Evolutionary conservation across 306 rosid genomes (phyloP).

Genomic region (Cicer bijugum): DNA sequence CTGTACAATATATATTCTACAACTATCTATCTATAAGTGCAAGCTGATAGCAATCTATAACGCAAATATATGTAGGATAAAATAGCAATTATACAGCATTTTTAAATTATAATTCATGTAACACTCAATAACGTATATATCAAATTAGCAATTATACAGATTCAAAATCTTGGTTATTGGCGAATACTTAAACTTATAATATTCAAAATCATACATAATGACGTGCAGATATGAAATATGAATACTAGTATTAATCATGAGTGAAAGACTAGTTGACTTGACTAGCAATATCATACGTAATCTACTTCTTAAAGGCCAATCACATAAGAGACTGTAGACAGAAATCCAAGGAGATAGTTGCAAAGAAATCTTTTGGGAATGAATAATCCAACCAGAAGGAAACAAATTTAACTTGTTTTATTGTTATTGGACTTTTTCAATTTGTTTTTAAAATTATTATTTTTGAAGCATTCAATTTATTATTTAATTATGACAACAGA

Average conservation of each 20-base stretch:
- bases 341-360: conserved; percentile 37
- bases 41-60: conserved; percentile 24
- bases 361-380: conserved; percentile 21
- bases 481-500: conserved; percentile 18
- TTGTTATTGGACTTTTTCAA: background rate
- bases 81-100: conserved; percentile 21
- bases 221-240: conserved; percentile 2
- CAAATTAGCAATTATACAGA: background rate
- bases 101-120: conserved; percentile 4
- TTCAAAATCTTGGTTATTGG: background rate
- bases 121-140: conserved; percentile 7
- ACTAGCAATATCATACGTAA: conserved; percentile 3
- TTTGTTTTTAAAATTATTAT: conserved; percentile 6
- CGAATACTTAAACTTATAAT: background rate
- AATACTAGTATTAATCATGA: background rate
- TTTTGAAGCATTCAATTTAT: conserved; percentile 17
- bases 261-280: conserved; percentile 18
- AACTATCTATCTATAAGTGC: background rate
- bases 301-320: conserved; percentile 30
- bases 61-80: conserved; percentile 2
- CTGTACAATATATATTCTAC: background rate
- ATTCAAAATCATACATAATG: background rate
- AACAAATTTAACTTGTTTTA: conserved; percentile 30
- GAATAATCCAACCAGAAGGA: conserved; percentile 24
- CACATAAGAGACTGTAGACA: conserved; percentile 11